phyloP scores from a whole-genome alignment of 306 rosid species.

The Malus fusca region DNA sequence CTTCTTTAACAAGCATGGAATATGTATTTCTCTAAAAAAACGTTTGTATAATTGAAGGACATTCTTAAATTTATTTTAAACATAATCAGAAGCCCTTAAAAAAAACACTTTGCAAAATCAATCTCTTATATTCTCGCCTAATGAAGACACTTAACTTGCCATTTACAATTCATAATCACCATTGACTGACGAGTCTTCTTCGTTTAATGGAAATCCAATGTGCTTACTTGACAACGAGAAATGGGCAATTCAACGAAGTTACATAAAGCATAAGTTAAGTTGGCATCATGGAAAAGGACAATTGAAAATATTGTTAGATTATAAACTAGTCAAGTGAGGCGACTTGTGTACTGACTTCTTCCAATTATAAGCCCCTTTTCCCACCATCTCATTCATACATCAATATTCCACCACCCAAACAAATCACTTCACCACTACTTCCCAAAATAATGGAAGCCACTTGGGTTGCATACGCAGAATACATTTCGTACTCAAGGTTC shows the following conservation, averaged over 20 bases:
- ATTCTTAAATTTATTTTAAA: too few species aligned
- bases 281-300: not conserved
- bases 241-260: not conserved
- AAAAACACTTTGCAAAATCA: too few species aligned
- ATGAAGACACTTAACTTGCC: not conserved
- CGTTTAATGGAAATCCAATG: not conserved
- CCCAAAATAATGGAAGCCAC: slow-evolving; percentile 7
- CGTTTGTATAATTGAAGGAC: too few species aligned
- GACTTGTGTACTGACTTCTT: not conserved
- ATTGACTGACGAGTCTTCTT: not conserved
- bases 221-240: not conserved
- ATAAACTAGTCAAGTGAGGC: not conserved
- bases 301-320: not conserved
- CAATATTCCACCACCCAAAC: too few species aligned
- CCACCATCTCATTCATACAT: not conserved
- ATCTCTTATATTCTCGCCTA: not conserved
- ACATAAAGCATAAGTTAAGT: too few species aligned
- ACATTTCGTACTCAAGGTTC: slow-evolving; percentile 4
- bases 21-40: too few species aligned
- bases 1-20: too few species aligned
- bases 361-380: not conserved
- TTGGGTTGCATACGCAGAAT: slow-evolving; percentile 27
- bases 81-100: too few species aligned
- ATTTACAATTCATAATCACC: not conserved
- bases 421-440: not conserved